phyloP scores from a whole-genome alignment of 805 yeast genomes.

The Kodamaea sagamina region DNA sequence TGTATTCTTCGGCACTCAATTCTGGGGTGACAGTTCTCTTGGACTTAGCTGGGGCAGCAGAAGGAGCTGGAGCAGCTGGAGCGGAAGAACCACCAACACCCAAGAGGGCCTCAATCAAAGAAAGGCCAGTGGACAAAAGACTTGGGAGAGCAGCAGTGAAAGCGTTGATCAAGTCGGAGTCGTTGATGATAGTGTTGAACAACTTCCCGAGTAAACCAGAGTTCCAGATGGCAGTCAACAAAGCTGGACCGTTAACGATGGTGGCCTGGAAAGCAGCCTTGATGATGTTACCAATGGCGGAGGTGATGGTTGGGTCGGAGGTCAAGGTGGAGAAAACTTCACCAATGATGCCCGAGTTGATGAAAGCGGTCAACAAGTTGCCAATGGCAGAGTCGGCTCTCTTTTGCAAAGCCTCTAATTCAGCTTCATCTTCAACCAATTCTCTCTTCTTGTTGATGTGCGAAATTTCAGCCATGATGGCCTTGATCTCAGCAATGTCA shows the following conservation, averaged over 20 bases:
- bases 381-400: slow-evolving; percentile 40
- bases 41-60: slow-evolving; percentile 18
- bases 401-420: slow-evolving; percentile 28
- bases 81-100: slow-evolving; percentile 15
- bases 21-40: slow-evolving; percentile 10
- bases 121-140: slow-evolving; percentile 33
- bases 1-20: slow-evolving; percentile 25
- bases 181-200: slow-evolving; percentile 33
- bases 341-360: slow-evolving; percentile 40
- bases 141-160: slow-evolving; percentile 36
- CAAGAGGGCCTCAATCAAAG: slow-evolving; percentile 23
- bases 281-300: slow-evolving; percentile 28
- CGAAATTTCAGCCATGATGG: slow-evolving; percentile 35
- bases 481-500: slow-evolving; percentile 36
- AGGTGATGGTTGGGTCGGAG: slow-evolving; percentile 29
- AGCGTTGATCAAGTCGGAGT: slow-evolving; percentile 35
- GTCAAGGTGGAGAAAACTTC: slow-evolving; percentile 39
- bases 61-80: slow-evolving; percentile 19
- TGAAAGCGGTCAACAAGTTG: slow-evolving; percentile 38
- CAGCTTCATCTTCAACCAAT: slow-evolving; percentile 28
- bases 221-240: slow-evolving; percentile 42
- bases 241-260: slow-evolving; percentile 42
- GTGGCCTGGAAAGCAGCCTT: slow-evolving; percentile 36
- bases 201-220: slow-evolving; percentile 41
- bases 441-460: slow-evolving; percentile 40